Conservation (phyloP, 163 green algal genomes). For the Scenedesmus sp. region DNA sequence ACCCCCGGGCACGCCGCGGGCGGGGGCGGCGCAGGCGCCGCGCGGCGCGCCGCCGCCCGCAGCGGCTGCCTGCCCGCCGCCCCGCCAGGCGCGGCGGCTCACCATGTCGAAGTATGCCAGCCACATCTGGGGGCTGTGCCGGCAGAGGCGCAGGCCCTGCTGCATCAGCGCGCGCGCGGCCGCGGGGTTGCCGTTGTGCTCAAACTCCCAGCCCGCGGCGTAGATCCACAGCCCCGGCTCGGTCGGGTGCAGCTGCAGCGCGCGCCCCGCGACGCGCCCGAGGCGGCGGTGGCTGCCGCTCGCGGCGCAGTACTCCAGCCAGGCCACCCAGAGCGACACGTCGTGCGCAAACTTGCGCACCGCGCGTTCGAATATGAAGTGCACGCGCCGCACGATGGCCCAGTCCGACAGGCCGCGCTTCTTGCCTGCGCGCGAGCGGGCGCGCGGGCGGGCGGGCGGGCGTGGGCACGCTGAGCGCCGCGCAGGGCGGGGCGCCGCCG, state of each 20-base stretch:
- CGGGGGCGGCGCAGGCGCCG: too few relatives aligned
- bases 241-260: constrained; percentile 88
- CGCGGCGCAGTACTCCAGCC: constrained; percentile 82
- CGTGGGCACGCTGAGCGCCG: too few relatives aligned
- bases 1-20: too few relatives aligned
- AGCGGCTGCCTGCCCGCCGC: too few relatives aligned
- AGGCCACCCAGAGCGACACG: constrained; percentile 86
- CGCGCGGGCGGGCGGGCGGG: too few relatives aligned
- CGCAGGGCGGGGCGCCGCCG: too few relatives aligned
- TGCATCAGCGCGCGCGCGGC: constrained; percentile 93
- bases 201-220: constrained; percentile 93
- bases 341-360: constrained; percentile 90
- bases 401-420: constrained; percentile 75
- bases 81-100: too few relatives aligned
- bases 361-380: constrained; percentile 94
- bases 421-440: too few relatives aligned
- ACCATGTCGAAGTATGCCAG: constrained; percentile 89
- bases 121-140: constrained; percentile 76
- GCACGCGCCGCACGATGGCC: constrained; percentile 78
- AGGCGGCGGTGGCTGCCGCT: constrained; percentile 34
- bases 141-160: constrained; percentile 85
- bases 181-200: constrained; percentile 79
- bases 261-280: constrained; percentile 38
- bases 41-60: too few relatives aligned
- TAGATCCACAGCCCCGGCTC: constrained; percentile 88